These are phyloP conservation scores for Penicillium vulpinum DNA, from an alignment of 2,329 filamentous ascomycete species.

Conservation along the genomic window DNA sequence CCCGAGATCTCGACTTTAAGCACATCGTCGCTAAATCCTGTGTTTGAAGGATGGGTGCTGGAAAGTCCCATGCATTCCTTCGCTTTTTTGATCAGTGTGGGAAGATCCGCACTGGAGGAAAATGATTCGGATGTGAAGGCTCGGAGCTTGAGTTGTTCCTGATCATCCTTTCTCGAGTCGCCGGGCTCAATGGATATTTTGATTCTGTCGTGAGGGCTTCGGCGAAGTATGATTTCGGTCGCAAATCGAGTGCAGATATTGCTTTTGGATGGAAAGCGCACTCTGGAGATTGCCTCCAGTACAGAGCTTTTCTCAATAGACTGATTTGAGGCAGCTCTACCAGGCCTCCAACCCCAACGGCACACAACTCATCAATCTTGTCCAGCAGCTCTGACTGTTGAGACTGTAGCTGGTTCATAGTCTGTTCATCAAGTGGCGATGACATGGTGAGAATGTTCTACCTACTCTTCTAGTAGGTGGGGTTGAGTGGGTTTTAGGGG, in stretches of 20 bases:
- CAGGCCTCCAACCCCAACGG: constrained; percentile 51
- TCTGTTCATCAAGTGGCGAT: not conserved
- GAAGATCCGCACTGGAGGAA: not conserved
- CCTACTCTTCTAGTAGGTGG: not conserved
- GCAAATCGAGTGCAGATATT: constrained; percentile 53
- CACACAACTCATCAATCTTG: constrained; percentile 53
- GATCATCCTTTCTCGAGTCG: constrained; percentile 16
- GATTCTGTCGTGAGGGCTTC: constrained; percentile 46
- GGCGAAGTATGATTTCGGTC: not conserved
- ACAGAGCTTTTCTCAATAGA: constrained; percentile 66
- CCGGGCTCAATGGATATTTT: constrained; percentile 7
- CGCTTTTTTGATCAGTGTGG: not conserved
- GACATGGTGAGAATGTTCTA: not conserved
- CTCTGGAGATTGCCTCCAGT: constrained; percentile 62
- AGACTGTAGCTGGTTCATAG: constrained; percentile 17
- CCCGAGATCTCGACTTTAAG: not conserved
- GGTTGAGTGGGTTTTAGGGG: not conserved
- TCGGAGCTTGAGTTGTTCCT: constrained; percentile 38
- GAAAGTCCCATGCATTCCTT: not conserved
- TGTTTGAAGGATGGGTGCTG: not conserved
- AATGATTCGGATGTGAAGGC: constrained; percentile 54
- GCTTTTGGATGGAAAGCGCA: constrained; percentile 59
- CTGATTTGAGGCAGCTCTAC: constrained; percentile 55
- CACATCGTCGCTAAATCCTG: not conserved
- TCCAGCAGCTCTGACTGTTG: constrained; percentile 52